These are phyloP conservation scores for Magnolia changhungtana DNA, from an alignment of 164 flowering plant genomes.

Conservation along the genomic window DNA sequence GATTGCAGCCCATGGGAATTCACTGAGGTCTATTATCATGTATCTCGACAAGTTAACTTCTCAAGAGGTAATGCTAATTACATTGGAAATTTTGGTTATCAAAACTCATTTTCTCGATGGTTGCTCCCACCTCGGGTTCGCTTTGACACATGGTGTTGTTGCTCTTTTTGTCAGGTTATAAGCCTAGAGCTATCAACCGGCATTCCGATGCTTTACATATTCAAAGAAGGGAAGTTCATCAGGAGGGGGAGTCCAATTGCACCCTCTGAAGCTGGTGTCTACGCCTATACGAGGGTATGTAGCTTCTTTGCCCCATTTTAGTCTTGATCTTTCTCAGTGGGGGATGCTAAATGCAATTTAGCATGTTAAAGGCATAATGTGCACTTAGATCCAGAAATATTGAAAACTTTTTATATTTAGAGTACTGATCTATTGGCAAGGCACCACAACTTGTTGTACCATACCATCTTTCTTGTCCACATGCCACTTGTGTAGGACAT, in stretches of 20 bases:
- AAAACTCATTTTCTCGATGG: neutral
- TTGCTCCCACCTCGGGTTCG: neutral
- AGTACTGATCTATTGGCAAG: no score
- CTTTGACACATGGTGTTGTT: neutral
- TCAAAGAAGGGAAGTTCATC: constrained; percentile 81
- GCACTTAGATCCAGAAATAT: neutral
- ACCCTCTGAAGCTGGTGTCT: constrained; percentile 94
- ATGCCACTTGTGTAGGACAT: no score
- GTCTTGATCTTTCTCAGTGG: neutral
- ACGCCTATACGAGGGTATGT: constrained; percentile 92
- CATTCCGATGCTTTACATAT: constrained; percentile 94
- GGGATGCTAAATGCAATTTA: neutral
- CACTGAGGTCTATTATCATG: constrained; percentile 97
- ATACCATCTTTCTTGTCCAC: no score
- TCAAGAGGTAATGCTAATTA: constrained; percentile 58
- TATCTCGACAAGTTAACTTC: constrained; percentile 95
- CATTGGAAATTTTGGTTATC: neutral
- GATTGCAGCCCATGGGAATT: constrained; percentile 99
- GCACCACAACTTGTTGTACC: no score
- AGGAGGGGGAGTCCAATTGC: constrained; percentile 94
- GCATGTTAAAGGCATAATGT: neutral
- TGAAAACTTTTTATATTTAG: no score
- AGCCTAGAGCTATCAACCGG: constrained; percentile 93
- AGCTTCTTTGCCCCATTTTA: constrained; percentile 5
- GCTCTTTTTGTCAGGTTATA: constrained; percentile 55